Base-by-base conservation (phyloP, 208 protist genomes). In the Leishmania turanica region DNA sequence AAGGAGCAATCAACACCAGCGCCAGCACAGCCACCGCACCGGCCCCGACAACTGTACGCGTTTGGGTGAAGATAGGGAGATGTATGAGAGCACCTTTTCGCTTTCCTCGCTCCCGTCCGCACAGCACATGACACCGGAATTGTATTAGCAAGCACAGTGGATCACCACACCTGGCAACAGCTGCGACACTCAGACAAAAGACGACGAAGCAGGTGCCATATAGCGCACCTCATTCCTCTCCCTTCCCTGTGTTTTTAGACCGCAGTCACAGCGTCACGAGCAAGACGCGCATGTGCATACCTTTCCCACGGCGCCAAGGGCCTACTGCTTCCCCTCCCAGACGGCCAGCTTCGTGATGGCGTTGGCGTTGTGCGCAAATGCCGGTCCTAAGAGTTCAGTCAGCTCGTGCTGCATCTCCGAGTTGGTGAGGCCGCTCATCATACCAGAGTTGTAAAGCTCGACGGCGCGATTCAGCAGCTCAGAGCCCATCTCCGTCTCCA, bases 321-420 rank as follows among this genome's bases (percentile, higher is more conserved):
- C 77, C 53, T 90, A 91, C 86, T 96, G 88, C 81, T 95, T 95
- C 17, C 91, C 88, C 79, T 97, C 95, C 89, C 91, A 95, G 19
- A 97, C 87, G 3, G 90, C 90, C 47, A 96, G 78, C 80, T 94
- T 93, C 34, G 92, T 95, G 81, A 97, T 95, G 74, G 95, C 91
- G 85, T 97, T 96, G 17, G 90, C 87, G 80, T 96, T 79, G 70
- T 96, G 90, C n/a, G 91, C 84, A 72, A 88, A 88, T 62, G 91
- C 78, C 17, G 85, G 76, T 3, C 92, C 92, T 7, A 97, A 68
- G 37, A 97, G 86, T 69, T 87, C 82, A 75, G 83, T 88, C 56
- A 97, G 87, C 81, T 96, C 90, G 24, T 80, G 78, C 83, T 96
- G 91, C 49, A 96, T 87, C 83, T 96, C 93, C 17, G 83, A 78